These are phyloP conservation scores for Hymenoscyphus fructigenus DNA, from an alignment of 2,329 filamentous ascomycete species.

Conservation along the genomic window DNA sequence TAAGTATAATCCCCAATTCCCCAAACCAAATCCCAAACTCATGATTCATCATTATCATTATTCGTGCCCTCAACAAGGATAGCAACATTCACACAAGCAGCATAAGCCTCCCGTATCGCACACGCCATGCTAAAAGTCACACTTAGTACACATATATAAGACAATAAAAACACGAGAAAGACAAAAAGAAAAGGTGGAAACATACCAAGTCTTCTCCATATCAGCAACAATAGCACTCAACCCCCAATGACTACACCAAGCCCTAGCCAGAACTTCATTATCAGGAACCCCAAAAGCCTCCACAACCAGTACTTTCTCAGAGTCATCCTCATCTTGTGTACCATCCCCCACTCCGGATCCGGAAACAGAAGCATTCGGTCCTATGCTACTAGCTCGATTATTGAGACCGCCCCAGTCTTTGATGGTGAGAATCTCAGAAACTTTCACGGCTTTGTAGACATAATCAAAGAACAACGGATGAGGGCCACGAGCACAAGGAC, in stretches of 20 bases:
- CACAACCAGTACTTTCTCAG: constrained; percentile 67
- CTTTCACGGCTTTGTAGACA: constrained; percentile 55
- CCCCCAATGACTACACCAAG: constrained; percentile 77
- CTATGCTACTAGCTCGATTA: constrained; percentile 3
- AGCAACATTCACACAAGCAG: constrained; percentile 69
- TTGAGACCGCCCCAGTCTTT: constrained; percentile 56
- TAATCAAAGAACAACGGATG: constrained; percentile 75
- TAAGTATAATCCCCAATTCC: neutral
- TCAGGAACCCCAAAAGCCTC: constrained; percentile 72
- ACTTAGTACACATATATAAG: neutral
- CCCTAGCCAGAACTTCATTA: constrained; percentile 73
- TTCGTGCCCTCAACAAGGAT: constrained; percentile 58
- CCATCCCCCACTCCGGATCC: neutral
- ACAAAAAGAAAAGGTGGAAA: neutral
- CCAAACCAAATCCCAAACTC: neutral
- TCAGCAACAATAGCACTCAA: constrained; percentile 70
- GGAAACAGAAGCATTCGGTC: constrained; percentile 6
- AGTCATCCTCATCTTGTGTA: constrained; percentile 46
- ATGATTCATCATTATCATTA: constrained; percentile 14
- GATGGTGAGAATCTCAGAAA: constrained; percentile 65
- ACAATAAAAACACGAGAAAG: neutral
- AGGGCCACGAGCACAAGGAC: constrained; percentile 62
- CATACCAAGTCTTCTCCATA: constrained; percentile 59
- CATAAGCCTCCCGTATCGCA: constrained; percentile 73
- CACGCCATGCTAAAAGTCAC: constrained; percentile 57